A percentile compares a stretch with the other conserved stretches of the same genome.
These are phyloP conservation scores for Fusarium sp. DNA, from an alignment of 2,329 filamentous ascomycete genomes.

Conservation along the genomic window DNA sequence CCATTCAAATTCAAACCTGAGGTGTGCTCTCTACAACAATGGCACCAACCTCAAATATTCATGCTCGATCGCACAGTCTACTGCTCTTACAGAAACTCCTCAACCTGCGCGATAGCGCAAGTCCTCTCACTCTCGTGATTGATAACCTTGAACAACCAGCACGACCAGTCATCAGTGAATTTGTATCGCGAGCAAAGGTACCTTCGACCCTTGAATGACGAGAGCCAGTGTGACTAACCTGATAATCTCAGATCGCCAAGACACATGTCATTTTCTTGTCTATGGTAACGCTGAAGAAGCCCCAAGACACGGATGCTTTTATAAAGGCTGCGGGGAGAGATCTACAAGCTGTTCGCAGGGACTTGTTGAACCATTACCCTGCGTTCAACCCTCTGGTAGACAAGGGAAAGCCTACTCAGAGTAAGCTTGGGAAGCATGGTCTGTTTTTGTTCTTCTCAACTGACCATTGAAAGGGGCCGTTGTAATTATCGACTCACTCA, in stretches of 20 bases:
- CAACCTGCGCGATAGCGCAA: slow-evolving; percentile 81
- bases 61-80: slow-evolving; percentile 86
- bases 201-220: not conserved
- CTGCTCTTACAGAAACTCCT: slow-evolving; percentile 86
- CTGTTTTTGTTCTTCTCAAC: not conserved
- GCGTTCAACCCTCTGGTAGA: slow-evolving; percentile 54
- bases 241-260: slow-evolving; percentile 65
- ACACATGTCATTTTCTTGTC: slow-evolving; percentile 81
- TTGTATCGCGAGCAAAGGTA: slow-evolving; percentile 81
- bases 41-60: slow-evolving; percentile 69
- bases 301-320: slow-evolving; percentile 75
- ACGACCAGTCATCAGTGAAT: slow-evolving; percentile 77
- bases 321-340: slow-evolving; percentile 73
- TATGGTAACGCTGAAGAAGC: slow-evolving; percentile 78
- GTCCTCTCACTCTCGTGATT: slow-evolving; percentile 87
- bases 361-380: slow-evolving; percentile 68
- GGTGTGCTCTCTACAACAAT: slow-evolving; percentile 53
- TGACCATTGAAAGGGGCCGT: slow-evolving; percentile 69
- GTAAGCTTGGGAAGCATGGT: slow-evolving; percentile 53
- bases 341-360: slow-evolving; percentile 68
- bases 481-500: slow-evolving; percentile 84
- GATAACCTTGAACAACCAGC: slow-evolving; percentile 88
- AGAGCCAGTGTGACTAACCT: slow-evolving; percentile 9
- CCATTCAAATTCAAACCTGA: not conserved
- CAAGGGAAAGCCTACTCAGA: slow-evolving; percentile 56